Evolutionary conservation across 768 basidiomycete species (phyloP).

Genomic region (Jaapia argillacea): DNA sequence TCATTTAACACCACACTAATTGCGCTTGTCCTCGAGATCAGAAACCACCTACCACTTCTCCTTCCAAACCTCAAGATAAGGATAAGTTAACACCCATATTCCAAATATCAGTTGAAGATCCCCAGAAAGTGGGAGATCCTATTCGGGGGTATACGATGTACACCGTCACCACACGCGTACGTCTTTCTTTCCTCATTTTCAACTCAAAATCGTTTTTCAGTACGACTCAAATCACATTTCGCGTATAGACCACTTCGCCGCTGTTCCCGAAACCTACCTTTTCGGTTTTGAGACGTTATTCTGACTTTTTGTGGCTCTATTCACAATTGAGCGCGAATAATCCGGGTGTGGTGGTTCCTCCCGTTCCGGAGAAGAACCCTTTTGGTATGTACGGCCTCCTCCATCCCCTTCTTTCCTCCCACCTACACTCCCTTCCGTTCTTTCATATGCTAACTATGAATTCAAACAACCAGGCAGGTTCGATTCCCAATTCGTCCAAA

Average conservation of each 20-base stretch:
- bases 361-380: slow-evolving; percentile 90
- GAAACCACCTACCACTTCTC: too few species aligned
- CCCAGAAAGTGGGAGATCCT: slow-evolving; percentile 94
- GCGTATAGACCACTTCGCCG: slow-evolving; percentile 77
- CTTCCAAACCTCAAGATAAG: slow-evolving; percentile 22
- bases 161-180: slow-evolving; percentile 83
- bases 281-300: slow-evolving; percentile 94
- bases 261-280: slow-evolving; percentile 75
- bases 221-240: not conserved
- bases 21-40: too few species aligned
- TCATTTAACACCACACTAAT: too few species aligned
- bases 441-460: too few species aligned
- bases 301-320: slow-evolving; percentile 96
- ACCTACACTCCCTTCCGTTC: too few species aligned
- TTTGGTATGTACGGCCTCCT: too few species aligned
- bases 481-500: slow-evolving; percentile 84
- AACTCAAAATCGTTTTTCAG: slow-evolving; percentile 4
- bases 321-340: slow-evolving; percentile 84
- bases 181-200: slow-evolving; percentile 11
- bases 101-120: slow-evolving; percentile 88
- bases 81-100: slow-evolving; percentile 69
- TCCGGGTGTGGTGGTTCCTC: slow-evolving; percentile 94
- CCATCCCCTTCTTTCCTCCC: too few species aligned
- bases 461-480: too few species aligned
- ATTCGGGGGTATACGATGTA: slow-evolving; percentile 93